These are phyloP conservation scores for Gymnopus androsaceus DNA, from an alignment of 1,284 basidiomycete genomes.

Conservation along the genomic window DNA sequence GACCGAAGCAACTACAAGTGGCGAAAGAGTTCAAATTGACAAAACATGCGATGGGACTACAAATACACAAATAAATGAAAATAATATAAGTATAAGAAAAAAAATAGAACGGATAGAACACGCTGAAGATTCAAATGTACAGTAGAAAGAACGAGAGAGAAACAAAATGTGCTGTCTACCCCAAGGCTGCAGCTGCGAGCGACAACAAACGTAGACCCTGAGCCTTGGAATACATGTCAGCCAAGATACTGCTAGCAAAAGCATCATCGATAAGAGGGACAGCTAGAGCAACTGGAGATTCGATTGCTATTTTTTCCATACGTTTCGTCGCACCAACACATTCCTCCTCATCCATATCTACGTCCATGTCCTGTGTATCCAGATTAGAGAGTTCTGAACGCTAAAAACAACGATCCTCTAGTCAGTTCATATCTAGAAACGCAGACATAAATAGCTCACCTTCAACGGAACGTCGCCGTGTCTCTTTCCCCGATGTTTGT, in stretches of 20 bases:
- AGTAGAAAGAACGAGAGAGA: background rate
- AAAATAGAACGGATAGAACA: background rate
- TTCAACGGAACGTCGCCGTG: constrained; percentile 1
- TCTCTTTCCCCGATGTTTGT: constrained; percentile 13
- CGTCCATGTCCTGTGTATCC: background rate
- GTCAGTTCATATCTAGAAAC: background rate
- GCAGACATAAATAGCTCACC: background rate
- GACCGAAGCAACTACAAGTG: no score
- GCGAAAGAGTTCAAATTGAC: no score
- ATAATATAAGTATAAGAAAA: background rate
- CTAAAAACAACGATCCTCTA: background rate
- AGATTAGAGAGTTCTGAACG: background rate
- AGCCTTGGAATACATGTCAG: constrained; percentile 5
- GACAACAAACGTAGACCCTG: constrained; percentile 1
- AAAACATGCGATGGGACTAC: background rate
- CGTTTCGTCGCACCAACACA: background rate
- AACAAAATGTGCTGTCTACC: background rate
- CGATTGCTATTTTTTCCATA: background rate
- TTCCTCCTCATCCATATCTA: background rate
- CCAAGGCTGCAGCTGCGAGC: constrained; percentile 3
- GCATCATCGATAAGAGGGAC: constrained; percentile 5
- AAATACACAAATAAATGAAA: background rate
- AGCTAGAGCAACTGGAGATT: background rate
- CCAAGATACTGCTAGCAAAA: constrained; percentile 2
- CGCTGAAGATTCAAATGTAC: no score